Evolutionary conservation across 192 early-diverging fungal genomes (phyloP).

Genomic region (Paraglomus brasilianum): DNA sequence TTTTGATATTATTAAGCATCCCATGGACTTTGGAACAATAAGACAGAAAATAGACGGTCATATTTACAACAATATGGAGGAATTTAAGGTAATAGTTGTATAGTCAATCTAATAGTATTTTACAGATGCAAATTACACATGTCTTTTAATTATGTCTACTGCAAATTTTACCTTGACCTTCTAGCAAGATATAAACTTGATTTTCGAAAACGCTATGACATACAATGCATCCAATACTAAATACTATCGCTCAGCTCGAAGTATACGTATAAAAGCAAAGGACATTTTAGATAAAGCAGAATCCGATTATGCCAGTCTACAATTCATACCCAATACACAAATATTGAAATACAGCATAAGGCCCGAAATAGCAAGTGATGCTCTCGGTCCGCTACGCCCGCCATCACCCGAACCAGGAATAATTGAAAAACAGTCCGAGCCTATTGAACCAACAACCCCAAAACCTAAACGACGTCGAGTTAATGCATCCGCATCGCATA

Average conservation of each 20-base stretch:
- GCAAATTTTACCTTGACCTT: not conserved
- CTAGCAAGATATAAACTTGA: constrained; percentile 67
- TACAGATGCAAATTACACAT: not conserved
- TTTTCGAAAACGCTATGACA: constrained; percentile 69
- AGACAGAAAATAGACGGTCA: constrained; percentile 50
- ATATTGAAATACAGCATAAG: constrained; percentile 46
- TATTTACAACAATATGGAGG: constrained; percentile 48
- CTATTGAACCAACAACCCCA: not conserved
- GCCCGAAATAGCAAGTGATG: constrained; percentile 54
- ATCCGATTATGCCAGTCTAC: constrained; percentile 42
- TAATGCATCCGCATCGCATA: not conserved
- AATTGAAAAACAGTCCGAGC: not conserved
- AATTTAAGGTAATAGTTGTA: constrained; percentile 43
- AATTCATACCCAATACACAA: constrained; percentile 40
- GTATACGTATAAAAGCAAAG: constrained; percentile 46
- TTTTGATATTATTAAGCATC: constrained; percentile 52
- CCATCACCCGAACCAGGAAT: not conserved
- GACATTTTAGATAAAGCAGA: constrained; percentile 43
- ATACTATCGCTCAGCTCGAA: constrained; percentile 65
- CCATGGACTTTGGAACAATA: constrained; percentile 76
- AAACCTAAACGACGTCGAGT: not conserved
- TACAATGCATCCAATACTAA: constrained; percentile 76
- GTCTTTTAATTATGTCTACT: not conserved
- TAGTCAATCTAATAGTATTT: not conserved
- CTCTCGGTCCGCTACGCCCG: constrained; percentile 32